Evolutionary conservation across 108 stramenopile genomes (phyloP), one percentile per base, ranked within the genome.

Genomic region (Aurantiochytrium sp.): DNA sequence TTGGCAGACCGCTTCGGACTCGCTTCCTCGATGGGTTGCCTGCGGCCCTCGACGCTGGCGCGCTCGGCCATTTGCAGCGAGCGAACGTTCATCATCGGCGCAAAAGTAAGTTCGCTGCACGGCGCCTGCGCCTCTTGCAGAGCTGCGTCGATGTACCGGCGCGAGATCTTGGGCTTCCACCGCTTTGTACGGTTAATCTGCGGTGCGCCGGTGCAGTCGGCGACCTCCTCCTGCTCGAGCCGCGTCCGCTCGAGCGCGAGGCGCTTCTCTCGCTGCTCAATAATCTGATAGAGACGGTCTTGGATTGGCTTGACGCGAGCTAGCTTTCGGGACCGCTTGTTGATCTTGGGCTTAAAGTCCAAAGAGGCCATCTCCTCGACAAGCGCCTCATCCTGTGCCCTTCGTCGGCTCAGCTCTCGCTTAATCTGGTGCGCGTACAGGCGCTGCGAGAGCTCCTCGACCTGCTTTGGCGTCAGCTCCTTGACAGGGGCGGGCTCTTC

Each of bases 281-380:
- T 81, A 39, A 81, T 81, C 10, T 15, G 6, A 21, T 81, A 21
- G 19, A 81, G 32, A 48, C 73, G 73, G 1, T 81, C 73, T 48
- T 48, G 73, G 32, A 81, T 41, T 6, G 73, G 73, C 73, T 48
- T 81, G 19, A 81, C 73, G 19, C 73, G 73, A 0, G 73, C 73
- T 1, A 81, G 39, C 4, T 81, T 81, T 12, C 45, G 12, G 6
- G 73, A 81, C 39, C 45, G 39, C 12, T 81, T 48, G 45, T 81
- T 81, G 73, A 81, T 81, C 45, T 17, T 48, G 73, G 73, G 73
- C 45, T 42, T 12, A 81, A 81, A 81, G 39, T 48, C 45, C n/a
- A 48, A 12, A 30, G 36, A 39, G 1, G 73, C 39, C 19, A 81
- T 6, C 45, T 81, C 42, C 45, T 81, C 73, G 39, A 65, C 59